Conservation (phyloP, 108 stramenopile species). For the Seminavis robusta region DNA sequence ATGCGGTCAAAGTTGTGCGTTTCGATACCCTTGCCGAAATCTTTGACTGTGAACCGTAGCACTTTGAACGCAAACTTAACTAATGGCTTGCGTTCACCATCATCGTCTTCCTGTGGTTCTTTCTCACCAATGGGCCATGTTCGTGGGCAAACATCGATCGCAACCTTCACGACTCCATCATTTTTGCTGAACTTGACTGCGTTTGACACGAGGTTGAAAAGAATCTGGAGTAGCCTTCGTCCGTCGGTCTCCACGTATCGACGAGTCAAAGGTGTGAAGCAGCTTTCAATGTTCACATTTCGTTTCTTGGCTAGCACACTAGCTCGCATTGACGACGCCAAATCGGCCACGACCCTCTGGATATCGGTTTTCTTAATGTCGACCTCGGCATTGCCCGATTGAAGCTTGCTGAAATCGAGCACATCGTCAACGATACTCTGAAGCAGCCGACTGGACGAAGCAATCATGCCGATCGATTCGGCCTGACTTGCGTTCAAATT, state of each 20-base stretch:
- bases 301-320: slow-evolving; percentile 3
- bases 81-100: not conserved
- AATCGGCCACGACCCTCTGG: slow-evolving; percentile 1
- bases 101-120: not conserved
- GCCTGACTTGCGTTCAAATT: not conserved
- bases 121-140: no score
- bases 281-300: slow-evolving; percentile 4
- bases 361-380: slow-evolving; percentile 13
- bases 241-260: slow-evolving; percentile 18
- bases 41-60: slow-evolving; percentile 30
- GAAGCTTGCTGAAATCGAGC: slow-evolving; percentile 24
- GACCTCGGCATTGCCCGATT: slow-evolving; percentile 15
- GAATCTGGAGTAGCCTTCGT: slow-evolving; percentile 27
- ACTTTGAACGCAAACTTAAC: not conserved
- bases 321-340: slow-evolving; percentile 23
- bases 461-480: slow-evolving; percentile 21
- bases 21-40: slow-evolving; percentile 40
- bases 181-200: slow-evolving; percentile 26
- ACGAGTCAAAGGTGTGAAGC: not conserved
- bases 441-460: slow-evolving; percentile 12
- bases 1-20: slow-evolving; percentile 33
- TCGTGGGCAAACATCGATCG: no score
- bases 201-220: slow-evolving; percentile 31
- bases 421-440: slow-evolving; percentile 24
- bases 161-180: slow-evolving; percentile 10